phyloP scores from a whole-genome alignment of 2,329 filamentous ascomycete genomes.

The Periconia sp. region DNA sequence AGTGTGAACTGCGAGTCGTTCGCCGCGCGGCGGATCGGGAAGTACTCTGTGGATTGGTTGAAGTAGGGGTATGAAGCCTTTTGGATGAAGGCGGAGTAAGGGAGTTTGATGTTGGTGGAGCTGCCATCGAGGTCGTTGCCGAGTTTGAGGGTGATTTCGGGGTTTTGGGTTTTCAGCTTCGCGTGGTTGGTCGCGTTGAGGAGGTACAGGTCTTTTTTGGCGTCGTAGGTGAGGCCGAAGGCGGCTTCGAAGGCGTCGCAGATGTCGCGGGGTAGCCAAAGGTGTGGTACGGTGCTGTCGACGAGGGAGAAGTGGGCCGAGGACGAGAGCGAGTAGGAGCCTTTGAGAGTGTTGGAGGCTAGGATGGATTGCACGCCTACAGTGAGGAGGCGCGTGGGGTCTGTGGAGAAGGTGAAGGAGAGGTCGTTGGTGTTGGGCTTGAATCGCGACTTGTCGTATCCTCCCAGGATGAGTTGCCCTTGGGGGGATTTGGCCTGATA shows the following conservation, averaged over 20 bases:
- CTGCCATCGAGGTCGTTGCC: slow-evolving; percentile 33
- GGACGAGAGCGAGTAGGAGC: slow-evolving; percentile 37
- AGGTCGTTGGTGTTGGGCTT: slow-evolving; percentile 28
- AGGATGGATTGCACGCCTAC: slow-evolving; percentile 37
- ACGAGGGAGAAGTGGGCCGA: slow-evolving; percentile 39
- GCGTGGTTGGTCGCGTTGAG: slow-evolving; percentile 20
- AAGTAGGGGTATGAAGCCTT: slow-evolving; percentile 55
- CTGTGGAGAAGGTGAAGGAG: slow-evolving; percentile 35
- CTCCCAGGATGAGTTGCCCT: slow-evolving; percentile 44
- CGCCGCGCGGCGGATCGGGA: slow-evolving; percentile 63
- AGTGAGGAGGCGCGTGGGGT: slow-evolving; percentile 33
- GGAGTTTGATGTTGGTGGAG: slow-evolving; percentile 47
- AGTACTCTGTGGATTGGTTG: slow-evolving; percentile 66
- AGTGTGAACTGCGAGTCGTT: slow-evolving; percentile 61
- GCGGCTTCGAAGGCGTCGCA: slow-evolving; percentile 44
- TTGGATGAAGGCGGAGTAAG: slow-evolving; percentile 53
- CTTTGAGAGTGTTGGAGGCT: slow-evolving; percentile 33
- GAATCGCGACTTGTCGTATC: slow-evolving; percentile 46
- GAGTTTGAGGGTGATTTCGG: slow-evolving; percentile 43
- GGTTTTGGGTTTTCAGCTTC: slow-evolving; percentile 26
- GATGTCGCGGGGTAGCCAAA: slow-evolving; percentile 45
- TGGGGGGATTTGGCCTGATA: slow-evolving; percentile 36
- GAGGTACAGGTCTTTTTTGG: slow-evolving; percentile 31
- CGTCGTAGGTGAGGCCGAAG: slow-evolving; percentile 40
- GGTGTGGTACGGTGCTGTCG: slow-evolving; percentile 44